Conservation (phyloP, 2,329 filamentous ascomycete genomes). For the Meredithiella fracta region DNA sequence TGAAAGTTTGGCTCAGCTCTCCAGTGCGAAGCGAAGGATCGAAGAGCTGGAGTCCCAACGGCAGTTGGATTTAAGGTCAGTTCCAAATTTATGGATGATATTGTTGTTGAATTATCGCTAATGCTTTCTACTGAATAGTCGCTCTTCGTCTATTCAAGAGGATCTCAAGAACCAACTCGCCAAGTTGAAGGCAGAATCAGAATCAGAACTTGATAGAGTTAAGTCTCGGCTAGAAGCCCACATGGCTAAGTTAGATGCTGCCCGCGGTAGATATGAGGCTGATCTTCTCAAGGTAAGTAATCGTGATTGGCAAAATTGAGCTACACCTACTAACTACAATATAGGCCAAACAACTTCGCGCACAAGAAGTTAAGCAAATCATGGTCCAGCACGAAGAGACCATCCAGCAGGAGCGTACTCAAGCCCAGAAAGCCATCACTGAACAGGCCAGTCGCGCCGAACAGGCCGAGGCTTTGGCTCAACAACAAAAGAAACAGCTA, state of each 20-base stretch:
- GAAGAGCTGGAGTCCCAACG: conserved; percentile 15
- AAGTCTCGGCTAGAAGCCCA: conserved; percentile 40
- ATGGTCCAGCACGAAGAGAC: conserved; percentile 22
- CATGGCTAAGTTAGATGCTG: conserved; percentile 44
- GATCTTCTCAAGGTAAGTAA: conserved; percentile 40
- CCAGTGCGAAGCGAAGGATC: conserved; percentile 17
- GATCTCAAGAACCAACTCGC: conserved; percentile 27
- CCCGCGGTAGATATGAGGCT: conserved; percentile 43
- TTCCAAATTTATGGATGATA: not conserved
- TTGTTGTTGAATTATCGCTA: not conserved
- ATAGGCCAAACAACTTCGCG: conserved; percentile 42
- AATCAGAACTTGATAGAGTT: conserved; percentile 33
- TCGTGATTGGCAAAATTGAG: not conserved
- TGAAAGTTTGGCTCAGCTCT: conserved; percentile 4
- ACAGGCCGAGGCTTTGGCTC: not conserved
- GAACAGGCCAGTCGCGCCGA: conserved; percentile 19
- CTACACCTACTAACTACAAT: not conserved
- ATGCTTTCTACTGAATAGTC: conserved; percentile 1
- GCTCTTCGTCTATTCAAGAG: not conserved
- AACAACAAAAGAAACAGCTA: not conserved
- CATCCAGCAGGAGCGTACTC: not conserved
- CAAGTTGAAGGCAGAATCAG: conserved; percentile 30
- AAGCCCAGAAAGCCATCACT: conserved; percentile 16
- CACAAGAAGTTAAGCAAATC: conserved; percentile 41
- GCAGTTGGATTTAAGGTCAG: conserved; percentile 12